A percentile compares a stretch with the other conserved stretches of the same genome.
Conservation (phyloP, 352 stramenopile genomes). For the Aphanomyces astaci region DNA sequence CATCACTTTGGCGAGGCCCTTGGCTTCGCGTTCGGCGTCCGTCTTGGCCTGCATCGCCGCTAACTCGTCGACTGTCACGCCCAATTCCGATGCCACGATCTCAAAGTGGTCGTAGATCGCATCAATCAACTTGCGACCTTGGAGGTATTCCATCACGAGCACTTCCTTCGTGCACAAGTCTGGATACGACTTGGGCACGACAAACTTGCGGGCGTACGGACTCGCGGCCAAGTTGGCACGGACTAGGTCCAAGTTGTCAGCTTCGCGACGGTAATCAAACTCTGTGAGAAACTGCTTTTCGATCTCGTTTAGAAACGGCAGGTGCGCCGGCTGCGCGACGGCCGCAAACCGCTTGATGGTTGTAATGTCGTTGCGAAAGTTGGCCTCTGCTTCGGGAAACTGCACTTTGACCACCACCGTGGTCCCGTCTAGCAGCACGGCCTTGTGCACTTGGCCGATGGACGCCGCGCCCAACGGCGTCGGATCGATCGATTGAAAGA, state of each 20-base stretch:
- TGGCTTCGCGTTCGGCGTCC: slow-evolving; percentile 50
- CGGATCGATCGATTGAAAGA: slow-evolving; percentile 57
- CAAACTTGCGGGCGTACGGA: slow-evolving; percentile 56
- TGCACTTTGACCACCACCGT: slow-evolving; percentile 86
- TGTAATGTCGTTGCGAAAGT: slow-evolving; percentile 94
- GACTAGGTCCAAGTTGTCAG: slow-evolving; percentile 83
- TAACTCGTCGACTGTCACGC: slow-evolving; percentile 80
- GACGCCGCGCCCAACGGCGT: slow-evolving; percentile 71
- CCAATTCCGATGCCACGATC: slow-evolving; percentile 75
- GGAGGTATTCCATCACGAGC: slow-evolving; percentile 94
- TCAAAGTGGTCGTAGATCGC: slow-evolving; percentile 88
- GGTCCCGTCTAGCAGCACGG: slow-evolving; percentile 53
- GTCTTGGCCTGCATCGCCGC: slow-evolving; percentile 62
- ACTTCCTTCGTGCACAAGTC: slow-evolving; percentile 91
- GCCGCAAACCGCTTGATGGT: slow-evolving; percentile 94
- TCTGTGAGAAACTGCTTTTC: slow-evolving; percentile 98
- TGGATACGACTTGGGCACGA: slow-evolving; percentile 79
- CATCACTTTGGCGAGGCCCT: slow-evolving; percentile 62
- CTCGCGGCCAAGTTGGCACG: slow-evolving; percentile 83
- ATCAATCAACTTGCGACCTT: slow-evolving; percentile 76
- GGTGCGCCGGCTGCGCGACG: slow-evolving; percentile 91
- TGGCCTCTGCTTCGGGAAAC: slow-evolving; percentile 89
- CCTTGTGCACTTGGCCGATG: slow-evolving; percentile 78
- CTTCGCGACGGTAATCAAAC: slow-evolving; percentile 94
- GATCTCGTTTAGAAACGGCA: slow-evolving; percentile 90